These are phyloP conservation scores for Alternaria conjuncta DNA, from an alignment of 2,329 filamentous ascomycete species.

Conservation along the genomic window DNA sequence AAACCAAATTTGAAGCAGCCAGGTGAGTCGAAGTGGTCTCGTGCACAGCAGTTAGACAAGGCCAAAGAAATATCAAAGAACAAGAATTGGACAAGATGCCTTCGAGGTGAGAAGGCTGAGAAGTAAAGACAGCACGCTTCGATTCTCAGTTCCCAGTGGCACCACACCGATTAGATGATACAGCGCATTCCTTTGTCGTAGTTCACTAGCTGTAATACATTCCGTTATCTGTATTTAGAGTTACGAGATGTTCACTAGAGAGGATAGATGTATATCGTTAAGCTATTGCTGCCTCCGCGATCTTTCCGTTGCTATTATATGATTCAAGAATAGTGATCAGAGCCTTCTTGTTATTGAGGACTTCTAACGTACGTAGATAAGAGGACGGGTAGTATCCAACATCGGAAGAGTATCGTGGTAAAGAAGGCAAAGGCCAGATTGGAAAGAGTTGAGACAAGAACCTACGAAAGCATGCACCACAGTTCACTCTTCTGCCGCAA, in stretches of 20 bases:
- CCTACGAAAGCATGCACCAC: neutral
- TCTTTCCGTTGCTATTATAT: neutral
- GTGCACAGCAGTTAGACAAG: constrained; percentile 7
- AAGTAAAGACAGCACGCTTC: constrained; percentile 4
- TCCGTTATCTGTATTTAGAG: neutral
- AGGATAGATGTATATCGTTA: neutral
- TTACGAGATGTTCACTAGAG: neutral
- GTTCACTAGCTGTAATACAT: neutral
- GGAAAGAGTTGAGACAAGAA: neutral
- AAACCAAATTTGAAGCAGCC: constrained; percentile 10
- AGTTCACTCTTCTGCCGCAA: neutral
- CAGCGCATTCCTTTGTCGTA: neutral
- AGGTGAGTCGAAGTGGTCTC: constrained; percentile 9
- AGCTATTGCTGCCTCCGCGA: neutral
- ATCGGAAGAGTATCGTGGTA: neutral
- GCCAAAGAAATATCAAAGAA: constrained; percentile 12
- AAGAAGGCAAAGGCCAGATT: neutral
- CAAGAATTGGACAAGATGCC: constrained; percentile 13
- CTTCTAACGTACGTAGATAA: neutral
- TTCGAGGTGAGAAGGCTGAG: constrained; percentile 10
- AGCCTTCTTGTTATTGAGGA: neutral
- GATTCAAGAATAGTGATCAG: neutral
- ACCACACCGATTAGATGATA: neutral
- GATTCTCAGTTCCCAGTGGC: neutral
- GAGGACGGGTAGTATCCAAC: neutral